Evolutionary conservation across 164 flowering plant species (phyloP), one percentile per base, ranked within the genome.

Genomic region (Santalum album): DNA sequence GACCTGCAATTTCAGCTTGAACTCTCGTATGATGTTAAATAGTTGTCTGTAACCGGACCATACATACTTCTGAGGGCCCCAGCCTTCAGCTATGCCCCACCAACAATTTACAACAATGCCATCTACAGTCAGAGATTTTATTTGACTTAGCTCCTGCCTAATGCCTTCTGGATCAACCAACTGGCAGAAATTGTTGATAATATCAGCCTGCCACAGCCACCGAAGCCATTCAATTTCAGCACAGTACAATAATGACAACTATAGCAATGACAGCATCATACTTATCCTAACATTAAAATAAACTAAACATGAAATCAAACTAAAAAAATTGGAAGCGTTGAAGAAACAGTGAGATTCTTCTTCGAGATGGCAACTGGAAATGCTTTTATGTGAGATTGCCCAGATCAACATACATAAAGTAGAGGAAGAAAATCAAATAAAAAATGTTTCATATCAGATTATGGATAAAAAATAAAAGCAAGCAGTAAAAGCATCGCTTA

Each of bases 51-150:
- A 90, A 25, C 95, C 97, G 60, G 79, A 73, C 97, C 97, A 90
- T 19, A 58, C 51, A 61, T 87, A 90, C 44, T 83, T 84, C 64
- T 80, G 94, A 1, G 97, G 94, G 46, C 61, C 72, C 86, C 90
- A 81, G 7, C 77, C 70, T 68, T 90, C 97, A 36, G 85, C 78
- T 53, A 90, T 83, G 39, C 94, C 96, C 97, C 96, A 87, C 94
- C 94, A 86, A 73, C 95, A 86, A 45, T 79, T 68, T 32, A 89
- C 91, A 57, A 77, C 61, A 19, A 89, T 84, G 20, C 97, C 95
- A 75, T 90, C 97, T 10, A 77, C 82, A 60, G 80, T 71, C 49
- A 80, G 55, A 34, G 95, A 80, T 62, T 85, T 83, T 48, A 90
- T 60, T 57, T 74, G 76, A 52, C 71, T 79, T 42, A 90, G 54